Evolutionary conservation across 257 asterid genomes (phyloP).

Genomic region (Forsythia suspensa): DNA sequence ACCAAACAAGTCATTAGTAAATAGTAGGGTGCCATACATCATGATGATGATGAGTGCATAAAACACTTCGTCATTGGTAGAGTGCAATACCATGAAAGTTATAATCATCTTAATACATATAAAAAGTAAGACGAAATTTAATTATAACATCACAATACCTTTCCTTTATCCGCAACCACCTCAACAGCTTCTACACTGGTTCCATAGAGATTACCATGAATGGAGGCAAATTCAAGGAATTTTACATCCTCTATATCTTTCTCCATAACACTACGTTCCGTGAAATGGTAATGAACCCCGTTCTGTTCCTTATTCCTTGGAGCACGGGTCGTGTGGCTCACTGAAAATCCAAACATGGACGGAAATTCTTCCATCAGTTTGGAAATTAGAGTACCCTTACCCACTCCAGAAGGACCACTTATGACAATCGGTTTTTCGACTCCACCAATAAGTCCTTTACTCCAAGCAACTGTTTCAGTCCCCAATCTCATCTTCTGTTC

Average conservation of each 20-base stretch:
- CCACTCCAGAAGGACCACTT: conserved; percentile 98
- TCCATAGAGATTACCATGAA: conserved; percentile 95
- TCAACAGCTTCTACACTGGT: conserved; percentile 95
- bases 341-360: conserved; percentile 85
- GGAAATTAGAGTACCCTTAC: conserved; percentile 89
- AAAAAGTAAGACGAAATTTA: not conserved
- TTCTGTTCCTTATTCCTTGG: conserved; percentile 75
- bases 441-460: conserved; percentile 76
- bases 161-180: conserved; percentile 85
- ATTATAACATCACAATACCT: conserved; percentile 40
- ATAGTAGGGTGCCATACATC: not conserved
- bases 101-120: too few species aligned
- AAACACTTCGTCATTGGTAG: not conserved
- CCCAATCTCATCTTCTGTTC: conserved; percentile 61
- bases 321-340: conserved; percentile 94
- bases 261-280: conserved; percentile 65
- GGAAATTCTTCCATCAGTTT: conserved; percentile 84
- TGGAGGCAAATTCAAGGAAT: conserved; percentile 84
- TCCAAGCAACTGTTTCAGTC: conserved; percentile 86
- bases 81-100: too few species aligned
- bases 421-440: conserved; percentile 74
- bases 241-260: conserved; percentile 68
- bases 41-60: not conserved
- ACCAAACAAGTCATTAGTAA: not conserved
- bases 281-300: conserved; percentile 91